Evolutionary conservation across 2,329 filamentous ascomycete species (phyloP), one percentile per base, ranked within the genome.

Genomic region (Onygenales sp.): DNA sequence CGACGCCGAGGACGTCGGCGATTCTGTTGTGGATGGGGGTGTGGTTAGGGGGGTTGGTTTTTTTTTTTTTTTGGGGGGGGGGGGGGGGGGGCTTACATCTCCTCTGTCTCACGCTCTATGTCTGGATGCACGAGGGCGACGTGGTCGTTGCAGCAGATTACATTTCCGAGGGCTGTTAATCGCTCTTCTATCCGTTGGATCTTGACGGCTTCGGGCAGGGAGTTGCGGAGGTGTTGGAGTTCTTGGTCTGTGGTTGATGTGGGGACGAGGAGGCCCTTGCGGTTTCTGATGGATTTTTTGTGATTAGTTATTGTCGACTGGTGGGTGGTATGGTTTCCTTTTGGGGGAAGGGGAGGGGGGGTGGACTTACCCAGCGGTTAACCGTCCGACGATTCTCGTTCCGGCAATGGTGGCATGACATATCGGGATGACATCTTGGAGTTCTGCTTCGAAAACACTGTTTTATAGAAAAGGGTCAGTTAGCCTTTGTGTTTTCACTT

Each of bases 161-260:
- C 93, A 69, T 98, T 98, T 57, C 93, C 93, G 31, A 98, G 83
- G 4, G 93, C 93, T 14, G 90, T 95, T 59, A 98, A 80, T 43
- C 93, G 84, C 79, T 98, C 93, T 78, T 98, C 93, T 76, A 98
- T 95, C 61, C 93, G 85, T 76, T 96, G 91, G 66, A 98, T 95
- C 74, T 91, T 90, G 60, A 98, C 88, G 55, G 77, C 75, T 70
- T 97, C 92, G 41, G 93, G 93, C 61, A 98, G 83, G 55, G 87
- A 90, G 74, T 98, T 97, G 65, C 93, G 87, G 64, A 98, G 80
- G 73, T 98, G 93, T 75, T 96, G 91, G 59, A 98, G 81, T 78
- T 98, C 93, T 78, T 98, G 93, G 75, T 98, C 93, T 63, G 91
- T 95, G 58, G 93, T 97, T 55, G 86, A 89, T 53, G 92, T 97